phyloP scores from a whole-genome alignment of 768 basidiomycete genomes.

The Suillus fuscotomentosus region DNA sequence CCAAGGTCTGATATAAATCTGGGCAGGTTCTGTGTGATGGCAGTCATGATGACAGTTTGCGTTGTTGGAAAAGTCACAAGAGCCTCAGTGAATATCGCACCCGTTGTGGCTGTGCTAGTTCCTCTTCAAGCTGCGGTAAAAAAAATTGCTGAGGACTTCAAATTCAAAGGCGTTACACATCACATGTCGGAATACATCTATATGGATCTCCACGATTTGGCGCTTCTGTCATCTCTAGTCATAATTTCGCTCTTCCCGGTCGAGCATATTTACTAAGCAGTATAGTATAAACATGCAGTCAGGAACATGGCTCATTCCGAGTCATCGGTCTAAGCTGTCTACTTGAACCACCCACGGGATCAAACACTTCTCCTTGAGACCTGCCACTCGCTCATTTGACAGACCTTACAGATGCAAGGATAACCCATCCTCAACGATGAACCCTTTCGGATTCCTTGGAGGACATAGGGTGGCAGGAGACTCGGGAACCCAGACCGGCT shows the following conservation, averaged over 20 bases:
- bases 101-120: conserved; percentile 24
- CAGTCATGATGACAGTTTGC: conserved; percentile 51
- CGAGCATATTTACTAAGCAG: too few species aligned
- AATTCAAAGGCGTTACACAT: too few species aligned
- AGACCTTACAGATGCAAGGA: not conserved
- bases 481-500: not conserved
- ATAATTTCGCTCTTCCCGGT: not conserved
- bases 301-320: not conserved
- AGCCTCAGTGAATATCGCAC: not conserved
- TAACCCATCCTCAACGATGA: too few species aligned
- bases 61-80: not conserved
- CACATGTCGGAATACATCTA: too few species aligned
- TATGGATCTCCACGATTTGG: too few species aligned
- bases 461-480: not conserved
- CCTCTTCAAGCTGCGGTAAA: conserved; percentile 3
- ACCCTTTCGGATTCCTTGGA: too few species aligned
- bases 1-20: conserved; percentile 82
- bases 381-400: not conserved
- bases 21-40: conserved; percentile 82
- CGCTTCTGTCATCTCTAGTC: too few species aligned
- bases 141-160: too few species aligned
- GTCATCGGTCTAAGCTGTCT: not conserved
- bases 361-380: not conserved
- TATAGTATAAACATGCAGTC: not conserved
- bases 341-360: not conserved